Evolutionary conservation across 2,329 filamentous ascomycete genomes (phyloP), one percentile per base, ranked within the genome.

Genomic region (Xylogone sp.): DNA sequence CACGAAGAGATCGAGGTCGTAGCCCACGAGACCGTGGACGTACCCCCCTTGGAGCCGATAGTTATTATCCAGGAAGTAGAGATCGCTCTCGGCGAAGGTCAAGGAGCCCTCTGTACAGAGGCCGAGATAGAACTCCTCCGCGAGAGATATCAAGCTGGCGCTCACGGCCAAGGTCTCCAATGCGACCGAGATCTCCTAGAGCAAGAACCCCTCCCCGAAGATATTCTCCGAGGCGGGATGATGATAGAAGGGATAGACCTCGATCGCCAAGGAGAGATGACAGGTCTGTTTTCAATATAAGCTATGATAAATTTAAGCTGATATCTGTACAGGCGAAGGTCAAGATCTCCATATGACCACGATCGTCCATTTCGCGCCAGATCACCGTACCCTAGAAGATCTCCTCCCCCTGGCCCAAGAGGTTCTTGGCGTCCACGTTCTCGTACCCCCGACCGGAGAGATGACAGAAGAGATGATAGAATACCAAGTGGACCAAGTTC

Each of bases 371-470:
- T 56, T 13, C 65, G 65, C 43, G 55, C 54, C 27, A 59, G 65
- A 57, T 67, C 65, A 21, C 65, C 65, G 39, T 47, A 65, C 44
- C 29, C 56, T 21, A 58, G 64, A 53, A 59, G 64, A 56, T 68
- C 65, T 29, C 65, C 65, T 34, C 64, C 65, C 29, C 50, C 60
- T 49, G 61, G 75, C 46, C 70, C 70, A 43, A 54, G 65, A 58
- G 61, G 60, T 20, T 56, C 51, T 24, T 63, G 54, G 46, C 59
- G 65, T 31, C 55, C 54, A 39, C 75, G 77, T 45, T 78, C 80
- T 39, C 74, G 76, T 54, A 83, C 77, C 51, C 78, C 78, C 48
- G 71, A 74, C 42, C 74, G 76, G 43, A 70, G 77, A 60, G 73
- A 72, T 53, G 71, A 74, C 42, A 74, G 76, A 44, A 70, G 77